Evolutionary conservation across 192 early-diverging fungal species (phyloP).

Genomic region (Diversispora eburnea): DNA sequence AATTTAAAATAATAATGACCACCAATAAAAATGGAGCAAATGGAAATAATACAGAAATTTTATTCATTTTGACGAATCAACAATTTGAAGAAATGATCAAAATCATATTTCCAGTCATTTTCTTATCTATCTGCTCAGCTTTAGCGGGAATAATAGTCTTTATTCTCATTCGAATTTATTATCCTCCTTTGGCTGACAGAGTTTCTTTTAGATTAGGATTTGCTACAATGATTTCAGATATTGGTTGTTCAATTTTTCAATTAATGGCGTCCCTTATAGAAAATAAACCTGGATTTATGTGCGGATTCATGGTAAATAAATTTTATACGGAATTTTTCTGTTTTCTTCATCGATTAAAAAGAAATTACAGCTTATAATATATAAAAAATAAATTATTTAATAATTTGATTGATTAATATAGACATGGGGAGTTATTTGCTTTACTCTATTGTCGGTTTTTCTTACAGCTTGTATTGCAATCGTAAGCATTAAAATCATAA

Average conservation of each 20-base stretch:
- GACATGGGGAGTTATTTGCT: not conserved
- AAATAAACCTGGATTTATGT: not conserved
- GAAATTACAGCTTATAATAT: not conserved
- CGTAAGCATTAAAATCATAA: not conserved
- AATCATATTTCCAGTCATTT: too few relatives aligned
- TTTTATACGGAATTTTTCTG: not conserved
- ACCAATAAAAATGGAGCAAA: too few relatives aligned
- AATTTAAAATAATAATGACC: too few relatives aligned
- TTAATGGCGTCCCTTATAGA: not conserved
- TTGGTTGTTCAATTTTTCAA: not conserved
- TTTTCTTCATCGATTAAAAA: not conserved
- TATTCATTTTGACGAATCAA: too few relatives aligned
- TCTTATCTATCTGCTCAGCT: not conserved
- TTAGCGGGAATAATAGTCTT: not conserved
- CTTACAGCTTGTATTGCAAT: conserved; percentile 14
- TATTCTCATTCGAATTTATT: not conserved
- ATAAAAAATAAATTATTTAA: not conserved
- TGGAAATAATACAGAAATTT: too few relatives aligned
- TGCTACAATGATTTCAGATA: not conserved
- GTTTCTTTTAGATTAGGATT: conserved; percentile 12
- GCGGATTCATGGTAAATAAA: not conserved
- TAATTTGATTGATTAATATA: not conserved
- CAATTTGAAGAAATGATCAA: too few relatives aligned
- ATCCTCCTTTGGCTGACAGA: conserved; percentile 5
- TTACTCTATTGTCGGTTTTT: not conserved